A percentile compares a stretch with the other conserved stretches of the same genome.
phyloP scores from a whole-genome alignment of 1,284 basidiomycete species.

The Takashimella tepidaria region DNA sequence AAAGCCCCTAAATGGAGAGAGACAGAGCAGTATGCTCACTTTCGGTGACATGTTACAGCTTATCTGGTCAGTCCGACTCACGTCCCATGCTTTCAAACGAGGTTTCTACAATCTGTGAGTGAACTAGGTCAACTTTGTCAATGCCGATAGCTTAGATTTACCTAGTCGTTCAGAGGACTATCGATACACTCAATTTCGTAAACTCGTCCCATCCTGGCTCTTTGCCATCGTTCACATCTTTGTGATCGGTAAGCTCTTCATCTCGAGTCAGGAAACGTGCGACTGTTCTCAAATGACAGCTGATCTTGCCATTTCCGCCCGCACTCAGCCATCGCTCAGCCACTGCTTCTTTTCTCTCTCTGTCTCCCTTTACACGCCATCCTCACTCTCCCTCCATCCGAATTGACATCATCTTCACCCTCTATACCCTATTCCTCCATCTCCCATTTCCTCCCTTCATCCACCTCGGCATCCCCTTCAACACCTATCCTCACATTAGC shows the following conservation, averaged over 20 bases:
- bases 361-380: slow-evolving; percentile 50
- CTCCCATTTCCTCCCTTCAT: slow-evolving; percentile 13
- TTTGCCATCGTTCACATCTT: slow-evolving; percentile 77
- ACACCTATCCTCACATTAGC: slow-evolving; percentile 52
- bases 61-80: slow-evolving; percentile 64
- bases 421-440: slow-evolving; percentile 14
- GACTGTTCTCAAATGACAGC: no score
- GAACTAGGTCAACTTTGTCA: neutral
- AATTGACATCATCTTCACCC: slow-evolving; percentile 11
- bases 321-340: slow-evolving; percentile 30
- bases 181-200: slow-evolving; percentile 74
- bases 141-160: neutral
- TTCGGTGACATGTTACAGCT: slow-evolving; percentile 37
- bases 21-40: neutral
- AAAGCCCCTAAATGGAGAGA: no score
- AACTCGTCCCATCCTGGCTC: slow-evolving; percentile 59
- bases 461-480: slow-evolving; percentile 45
- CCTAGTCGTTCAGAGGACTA: slow-evolving; percentile 69
- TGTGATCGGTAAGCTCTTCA: slow-evolving; percentile 60
- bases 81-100: slow-evolving; percentile 76
- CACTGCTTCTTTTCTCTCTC: slow-evolving; percentile 64
- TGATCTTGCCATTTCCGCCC: no score
- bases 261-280: no score
- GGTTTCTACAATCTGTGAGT: slow-evolving; percentile 63
- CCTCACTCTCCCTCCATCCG: slow-evolving; percentile 23